Evolutionary conservation across 1,284 basidiomycete species (phyloP), one percentile per base, ranked within the genome.

Genomic region (Ustilago hordei): DNA sequence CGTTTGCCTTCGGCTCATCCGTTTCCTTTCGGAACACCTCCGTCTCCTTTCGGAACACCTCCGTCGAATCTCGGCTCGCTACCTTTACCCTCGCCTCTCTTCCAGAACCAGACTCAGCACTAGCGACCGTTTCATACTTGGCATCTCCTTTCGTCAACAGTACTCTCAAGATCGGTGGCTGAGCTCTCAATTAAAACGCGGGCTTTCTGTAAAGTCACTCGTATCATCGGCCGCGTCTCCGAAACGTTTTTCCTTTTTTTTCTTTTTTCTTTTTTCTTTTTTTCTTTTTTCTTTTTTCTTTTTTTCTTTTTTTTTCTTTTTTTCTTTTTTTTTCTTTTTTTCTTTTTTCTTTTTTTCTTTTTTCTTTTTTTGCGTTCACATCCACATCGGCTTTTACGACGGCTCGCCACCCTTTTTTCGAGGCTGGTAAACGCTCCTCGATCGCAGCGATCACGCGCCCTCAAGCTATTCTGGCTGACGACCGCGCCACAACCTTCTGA

Each of bases 341-440:
- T 23, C 0, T 2, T 2, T 23, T 23, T 23, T 19, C 19, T 23
- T 2, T 3, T 23, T 23, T 23, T 2, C 2, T 23, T 23, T 3
- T 23, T 23, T 3, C 3, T 23, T 23, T 28, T 17, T 8, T 15
- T 47, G 45, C 45, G 19, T 23, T 28, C 11, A 11, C 39, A 41
- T 41, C 39, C 39, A 15, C 17, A 41, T 41, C 39, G 39, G 39
- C 7, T 7, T 17, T 15, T 41, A 41, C 39, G 11, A 12, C 12
- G 15, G 1, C 39, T 41, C 15, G 17, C 1, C 15, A 17, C 12
- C 39, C 17, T 17, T 41, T 13, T 23, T n/a, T 47, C 23, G 55
- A 35, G 41, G 39, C 43, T 41, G 28, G 43, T 47, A 28, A 28
- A 32, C 55, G 55, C 41, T 59, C 45, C 43, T 48, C 43, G 32